Conservation (phyloP, 371 early-diverging fungal species). For the Coemansia sp. region DNA sequence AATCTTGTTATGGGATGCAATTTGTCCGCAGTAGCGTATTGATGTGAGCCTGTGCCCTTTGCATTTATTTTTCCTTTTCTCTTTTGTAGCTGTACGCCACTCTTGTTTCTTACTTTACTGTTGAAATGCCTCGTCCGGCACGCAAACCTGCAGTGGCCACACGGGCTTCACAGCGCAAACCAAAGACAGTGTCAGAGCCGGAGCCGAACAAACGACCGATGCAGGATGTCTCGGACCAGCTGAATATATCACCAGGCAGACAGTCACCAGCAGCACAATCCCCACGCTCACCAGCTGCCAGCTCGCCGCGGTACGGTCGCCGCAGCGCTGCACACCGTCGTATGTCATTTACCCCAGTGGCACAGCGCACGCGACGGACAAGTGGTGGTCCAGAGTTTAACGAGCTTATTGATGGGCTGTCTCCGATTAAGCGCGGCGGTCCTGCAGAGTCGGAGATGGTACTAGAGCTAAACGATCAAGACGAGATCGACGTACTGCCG, state of each 20-base stretch:
- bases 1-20: no score
- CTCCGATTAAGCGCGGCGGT: not conserved
- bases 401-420: not conserved
- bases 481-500: not conserved
- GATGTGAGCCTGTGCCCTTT: not conserved
- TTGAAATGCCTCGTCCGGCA: conserved; percentile 2
- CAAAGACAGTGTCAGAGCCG: not conserved
- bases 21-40: not conserved
- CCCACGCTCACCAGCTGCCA: not conserved
- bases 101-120: not conserved
- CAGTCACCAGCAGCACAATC: not conserved
- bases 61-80: not conserved
- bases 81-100: not conserved
- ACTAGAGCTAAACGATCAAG: not conserved
- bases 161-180: not conserved
- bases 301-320: conserved; percentile 3
- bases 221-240: not conserved
- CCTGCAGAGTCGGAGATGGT: not conserved
- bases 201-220: not conserved
- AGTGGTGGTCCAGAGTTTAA: not conserved
- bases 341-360: not conserved
- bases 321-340: not conserved
- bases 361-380: not conserved
- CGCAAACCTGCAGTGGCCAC: not conserved
- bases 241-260: not conserved